Evolutionary conservation across 176 grass and related monocot genomes (phyloP).

Genomic region (Carex littledalei): DNA sequence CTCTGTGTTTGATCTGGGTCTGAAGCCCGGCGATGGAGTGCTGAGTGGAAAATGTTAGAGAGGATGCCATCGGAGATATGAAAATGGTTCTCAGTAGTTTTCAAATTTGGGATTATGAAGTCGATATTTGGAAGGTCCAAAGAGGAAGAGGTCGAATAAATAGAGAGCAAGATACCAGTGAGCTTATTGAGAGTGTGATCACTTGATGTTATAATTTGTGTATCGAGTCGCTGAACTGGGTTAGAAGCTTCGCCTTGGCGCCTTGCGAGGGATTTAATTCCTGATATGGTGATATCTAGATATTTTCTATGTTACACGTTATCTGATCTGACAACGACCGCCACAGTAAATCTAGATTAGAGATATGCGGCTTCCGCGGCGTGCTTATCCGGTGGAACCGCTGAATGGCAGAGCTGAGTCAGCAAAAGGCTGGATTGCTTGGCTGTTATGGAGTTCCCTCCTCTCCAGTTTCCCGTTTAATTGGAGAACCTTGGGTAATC

Average conservation of each 20-base stretch:
- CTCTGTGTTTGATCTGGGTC: not conserved
- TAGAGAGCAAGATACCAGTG: not conserved
- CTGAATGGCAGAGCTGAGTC: not conserved
- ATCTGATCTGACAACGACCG: not conserved
- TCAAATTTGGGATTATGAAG: not conserved
- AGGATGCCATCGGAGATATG: not conserved
- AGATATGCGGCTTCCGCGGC: not conserved
- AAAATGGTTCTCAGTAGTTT: not conserved
- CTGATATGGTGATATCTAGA: not conserved
- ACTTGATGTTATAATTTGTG: not conserved
- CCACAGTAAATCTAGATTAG: not conserved
- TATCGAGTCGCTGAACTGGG: not conserved
- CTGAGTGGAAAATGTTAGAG: not conserved
- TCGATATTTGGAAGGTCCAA: not conserved
- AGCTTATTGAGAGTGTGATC: not conserved
- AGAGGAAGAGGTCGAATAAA: not conserved
- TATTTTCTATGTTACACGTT: not conserved
- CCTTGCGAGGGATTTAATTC: not conserved
- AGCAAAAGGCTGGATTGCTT: not conserved
- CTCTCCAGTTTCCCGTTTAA: not conserved
- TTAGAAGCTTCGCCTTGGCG: not conserved
- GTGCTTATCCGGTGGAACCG: conserved; percentile 7
- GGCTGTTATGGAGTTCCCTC: not conserved
- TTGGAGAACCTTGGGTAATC: not conserved
- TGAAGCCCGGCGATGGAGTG: not conserved